Base-by-base conservation (phyloP, 345 rosid species). In the Hibiscus tridactylites region DNA sequence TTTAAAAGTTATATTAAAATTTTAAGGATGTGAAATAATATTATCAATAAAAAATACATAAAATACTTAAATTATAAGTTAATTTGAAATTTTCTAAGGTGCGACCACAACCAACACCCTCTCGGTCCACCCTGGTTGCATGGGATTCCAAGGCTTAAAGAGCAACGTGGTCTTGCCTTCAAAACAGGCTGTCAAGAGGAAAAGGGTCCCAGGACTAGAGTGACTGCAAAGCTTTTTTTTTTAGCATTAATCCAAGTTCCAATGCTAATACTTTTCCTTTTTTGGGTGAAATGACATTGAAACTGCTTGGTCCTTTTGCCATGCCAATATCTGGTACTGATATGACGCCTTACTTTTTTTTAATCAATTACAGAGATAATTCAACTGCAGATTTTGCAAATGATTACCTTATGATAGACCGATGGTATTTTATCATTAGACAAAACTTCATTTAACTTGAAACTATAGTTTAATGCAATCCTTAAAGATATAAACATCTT, bases 151-250 rank as follows among this genome's bases (percentile, higher is more conserved):
- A 33, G 42, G 62, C 13, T 29, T 7, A 16, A 8, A 15, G 7
- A 24, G 72, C 17, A 59, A 12, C 63, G 37, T 59, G 61, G 61
- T 49, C 35, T 17, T 37, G 50, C 73, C 63, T 61, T 39, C 47
- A 72, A 61, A 61, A 72, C 75, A 61, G 75, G 60, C 75, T 72
- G 68, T 72, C 49, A 29, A 71, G 6, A n/a, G 54, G 74, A 44
- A 9, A 71, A 5, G 17, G 73, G 68, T 46, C 4, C 70, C 75
- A 7, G 42, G 24, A 58, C 59, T 70, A 12, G 44, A n/a, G 31
- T 35, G 37, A 21, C 6, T 35, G 54, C 61, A 11, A 49, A 59
- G 53, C 10, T 59, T 57, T 59, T 37, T n/a, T 2, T 37, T 37
- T 16, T 42, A 26, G 16, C 57, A 42, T 56, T 33, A 72, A 31